Evolutionary conservation across 2,329 filamentous ascomycete species (phyloP), one percentile per base, ranked within the genome.

Genomic region (Diaporthe citriasiana): DNA sequence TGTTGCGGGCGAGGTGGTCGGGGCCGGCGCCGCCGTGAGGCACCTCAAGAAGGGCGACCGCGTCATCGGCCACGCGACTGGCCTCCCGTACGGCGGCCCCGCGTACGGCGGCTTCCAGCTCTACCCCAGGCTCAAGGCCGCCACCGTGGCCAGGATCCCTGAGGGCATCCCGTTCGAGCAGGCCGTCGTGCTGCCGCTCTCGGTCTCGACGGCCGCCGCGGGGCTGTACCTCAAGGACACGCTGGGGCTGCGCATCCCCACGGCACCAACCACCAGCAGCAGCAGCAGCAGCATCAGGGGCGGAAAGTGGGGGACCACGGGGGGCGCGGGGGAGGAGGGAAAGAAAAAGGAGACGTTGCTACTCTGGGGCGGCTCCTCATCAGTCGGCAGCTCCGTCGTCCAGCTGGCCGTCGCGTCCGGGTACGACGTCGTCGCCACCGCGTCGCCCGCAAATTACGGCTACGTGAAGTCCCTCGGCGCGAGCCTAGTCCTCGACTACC

Each of bases 301-400:
- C n/a, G n/a, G n/a, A n/a, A n/a, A n/a, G 19, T 15, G 47, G 47
- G 4, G 47, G 9, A 15, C 47, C 10, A 25, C n/a, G n/a, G 45
- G 19, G n/a, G 45, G 19, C 45, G 22, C 13, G 13, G 74, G 17
- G 45, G 17, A 40, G 40, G 1, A 15, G 7, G 15, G n/a, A 42
- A 33, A 47, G 59, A 27, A 51, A 22, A 51, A 57, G 30, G 53
- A 71, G 35, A 68, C 79, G 38, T 6, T 87, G 0, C 79, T 89
- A 13, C 79, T 89, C 27, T 88, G 85, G 84, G 87, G 87, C 50
- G 88, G 86, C 6, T 83, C 85, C 2, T 82, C 83, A 6, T 82
- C 80, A 42, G 85, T 87, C 4, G 86, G 86, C 6, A 81, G 81
- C 75, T 83, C 82, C 55, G 84, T 83, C 6, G 82, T 86, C 17